These are phyloP conservation scores for Lolium multiflorum DNA, from an alignment of 176 grass and related monocot genomes.

Conservation along the genomic window DNA sequence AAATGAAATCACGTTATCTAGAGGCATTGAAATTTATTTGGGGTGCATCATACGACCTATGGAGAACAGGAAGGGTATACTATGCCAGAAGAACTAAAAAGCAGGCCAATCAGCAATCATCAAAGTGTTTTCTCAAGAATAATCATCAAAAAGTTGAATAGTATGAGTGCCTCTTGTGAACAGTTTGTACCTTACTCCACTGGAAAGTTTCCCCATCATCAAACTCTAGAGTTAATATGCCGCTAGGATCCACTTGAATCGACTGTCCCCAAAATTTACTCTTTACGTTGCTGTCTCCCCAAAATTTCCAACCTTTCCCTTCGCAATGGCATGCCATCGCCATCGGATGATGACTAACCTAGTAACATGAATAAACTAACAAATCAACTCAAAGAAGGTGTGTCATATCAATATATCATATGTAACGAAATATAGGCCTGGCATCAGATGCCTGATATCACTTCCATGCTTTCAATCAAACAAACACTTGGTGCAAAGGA, in stretches of 20 bases:
- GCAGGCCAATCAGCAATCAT: background rate
- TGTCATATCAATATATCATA: background rate
- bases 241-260: slow-evolving; percentile 79
- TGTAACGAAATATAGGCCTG: slow-evolving; percentile 15
- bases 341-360: slow-evolving; percentile 98
- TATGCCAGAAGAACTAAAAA: slow-evolving; percentile 13
- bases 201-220: slow-evolving; percentile 97
- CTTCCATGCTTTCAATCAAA: slow-evolving; percentile 27
- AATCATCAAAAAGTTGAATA: slow-evolving; percentile 18
- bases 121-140: background rate
- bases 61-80: background rate
- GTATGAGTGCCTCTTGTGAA: background rate
- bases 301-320: slow-evolving; percentile 97
- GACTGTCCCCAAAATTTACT: slow-evolving; percentile 95
- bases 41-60: background rate
- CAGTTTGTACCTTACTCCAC: slow-evolving; percentile 81
- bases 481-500: slow-evolving; percentile 23
- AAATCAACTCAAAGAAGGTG: slow-evolving; percentile 20
- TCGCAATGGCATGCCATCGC: slow-evolving; percentile 88
- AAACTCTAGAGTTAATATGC: slow-evolving; percentile 79
- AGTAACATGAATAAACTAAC: slow-evolving; percentile 49
- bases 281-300: slow-evolving; percentile 82
- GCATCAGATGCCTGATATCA: background rate
- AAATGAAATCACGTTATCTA: slow-evolving; percentile 31
- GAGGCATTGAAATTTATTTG: slow-evolving; percentile 19